Percentiles rank a stretch among this genome's conserved stretches.
phyloP scores from a whole-genome alignment of 768 basidiomycete genomes.

The Pisolithus orientalis region DNA sequence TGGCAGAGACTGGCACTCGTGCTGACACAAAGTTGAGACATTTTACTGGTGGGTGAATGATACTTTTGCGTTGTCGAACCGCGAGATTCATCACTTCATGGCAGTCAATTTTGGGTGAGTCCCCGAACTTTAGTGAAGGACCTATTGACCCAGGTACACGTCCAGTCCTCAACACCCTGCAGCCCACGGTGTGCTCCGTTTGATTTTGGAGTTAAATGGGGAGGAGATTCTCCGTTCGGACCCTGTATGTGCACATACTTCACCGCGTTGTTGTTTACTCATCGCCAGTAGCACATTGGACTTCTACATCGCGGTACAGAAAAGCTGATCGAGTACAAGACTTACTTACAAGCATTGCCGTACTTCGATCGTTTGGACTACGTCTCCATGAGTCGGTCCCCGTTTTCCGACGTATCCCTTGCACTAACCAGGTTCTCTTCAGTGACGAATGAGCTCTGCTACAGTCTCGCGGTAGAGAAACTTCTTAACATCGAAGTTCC shows the following conservation, averaged over 20 bases:
- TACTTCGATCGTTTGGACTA: constrained; percentile 99
- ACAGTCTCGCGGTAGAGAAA: constrained; percentile 96
- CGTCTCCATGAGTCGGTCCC: constrained; percentile 90
- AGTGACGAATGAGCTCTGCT: constrained; percentile 99
- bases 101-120: constrained; percentile 88
- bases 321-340: constrained; percentile 99
- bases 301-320: constrained; percentile 96
- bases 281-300: constrained; percentile 70
- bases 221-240: constrained; percentile 89
- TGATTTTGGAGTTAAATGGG: constrained; percentile 96
- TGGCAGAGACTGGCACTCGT: constrained; percentile 65
- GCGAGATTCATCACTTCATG: background rate
- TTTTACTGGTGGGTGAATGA: constrained; percentile 69
- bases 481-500: constrained; percentile 96
- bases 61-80: background rate
- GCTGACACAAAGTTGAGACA: constrained; percentile 83
- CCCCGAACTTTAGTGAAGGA: background rate
- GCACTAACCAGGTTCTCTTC: constrained; percentile 3
- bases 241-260: constrained; percentile 43
- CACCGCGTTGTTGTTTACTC: background rate
- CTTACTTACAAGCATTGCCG: constrained; percentile 92
- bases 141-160: background rate
- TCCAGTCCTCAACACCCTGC: constrained; percentile 87
- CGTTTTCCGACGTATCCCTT: background rate
- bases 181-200: constrained; percentile 94